Conservation (phyloP, 2,329 filamentous ascomycete species). For the Trichoderma simmonsii region DNA sequence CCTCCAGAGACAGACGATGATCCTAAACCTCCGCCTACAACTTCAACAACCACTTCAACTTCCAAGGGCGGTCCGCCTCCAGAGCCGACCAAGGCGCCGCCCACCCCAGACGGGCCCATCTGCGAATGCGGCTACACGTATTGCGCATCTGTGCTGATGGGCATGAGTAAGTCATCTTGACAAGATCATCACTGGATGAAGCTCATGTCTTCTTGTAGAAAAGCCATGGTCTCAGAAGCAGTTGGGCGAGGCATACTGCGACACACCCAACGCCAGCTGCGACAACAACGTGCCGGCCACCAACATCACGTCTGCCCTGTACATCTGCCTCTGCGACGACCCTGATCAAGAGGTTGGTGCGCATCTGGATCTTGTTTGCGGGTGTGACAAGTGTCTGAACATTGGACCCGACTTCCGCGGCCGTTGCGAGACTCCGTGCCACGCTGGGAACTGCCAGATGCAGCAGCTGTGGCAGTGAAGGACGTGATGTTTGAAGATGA, state of each 20-base stretch:
- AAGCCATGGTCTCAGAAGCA: slow-evolving; percentile 35
- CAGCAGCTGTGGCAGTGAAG: not conserved
- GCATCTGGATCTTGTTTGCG: slow-evolving; percentile 37
- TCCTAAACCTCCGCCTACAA: slow-evolving; percentile 20
- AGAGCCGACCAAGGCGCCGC: slow-evolving; percentile 22
- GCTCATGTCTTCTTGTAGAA: slow-evolving; percentile 22
- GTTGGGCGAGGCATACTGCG: slow-evolving; percentile 37
- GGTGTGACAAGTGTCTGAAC: slow-evolving; percentile 40
- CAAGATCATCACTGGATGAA: not conserved
- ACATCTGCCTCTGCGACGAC: slow-evolving; percentile 39
- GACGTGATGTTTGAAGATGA: not conserved
- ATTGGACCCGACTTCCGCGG: slow-evolving; percentile 39
- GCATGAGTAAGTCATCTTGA: slow-evolving; percentile 31
- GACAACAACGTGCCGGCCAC: slow-evolving; percentile 30
- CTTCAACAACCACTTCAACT: slow-evolving; percentile 1
- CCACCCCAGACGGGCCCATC: slow-evolving; percentile 30
- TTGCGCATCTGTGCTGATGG: slow-evolving; percentile 38
- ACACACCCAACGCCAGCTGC: slow-evolving; percentile 36
- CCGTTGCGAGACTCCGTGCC: slow-evolving; percentile 38
- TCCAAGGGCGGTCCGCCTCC: slow-evolving; percentile 16
- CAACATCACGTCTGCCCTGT: slow-evolving; percentile 34
- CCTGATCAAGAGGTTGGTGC: slow-evolving; percentile 33
- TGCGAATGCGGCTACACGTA: slow-evolving; percentile 44
- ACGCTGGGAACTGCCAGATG: slow-evolving; percentile 23
- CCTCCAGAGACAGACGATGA: slow-evolving; percentile 15